Evolutionary conservation across 257 asterid species (phyloP), one percentile per base, ranked within the genome.

Genomic region (Misopates orontium): DNA sequence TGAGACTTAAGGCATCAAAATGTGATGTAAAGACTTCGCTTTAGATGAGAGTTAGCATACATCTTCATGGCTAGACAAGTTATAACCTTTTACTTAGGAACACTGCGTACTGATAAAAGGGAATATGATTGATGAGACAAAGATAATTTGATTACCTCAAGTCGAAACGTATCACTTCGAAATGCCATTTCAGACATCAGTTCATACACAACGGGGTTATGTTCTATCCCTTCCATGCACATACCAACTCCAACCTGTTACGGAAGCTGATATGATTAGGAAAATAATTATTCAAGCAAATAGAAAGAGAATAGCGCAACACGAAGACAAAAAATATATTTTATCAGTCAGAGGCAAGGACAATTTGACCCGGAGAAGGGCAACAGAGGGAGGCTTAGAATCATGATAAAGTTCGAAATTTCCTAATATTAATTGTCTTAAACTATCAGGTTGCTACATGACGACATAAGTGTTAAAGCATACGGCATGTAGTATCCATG

Each of bases 171-270:
- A 69, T 77, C 78, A 56, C 84, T 79, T 73, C 89, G 85, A 80
- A 87, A 90, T 48, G 97, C 96, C 99, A 90, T 93, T 82, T 93
- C 99, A 31, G 96, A 76, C 99, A 93, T 93, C 70, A 87, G 88
- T 83, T 93, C 99, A 56, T 80, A 93, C 16, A 87, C 99, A 32
- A 93, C 95, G 15, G 99, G 99, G 75, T 93, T 93, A 0, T 93
- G 96, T 75, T 93, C 99, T 55, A 86, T 90, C 74, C 99, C 99
- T 86, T 93, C 97, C 99, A 93, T 93, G 87, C 99, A 90, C 97
- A 90, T 86, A 56, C 97, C 97, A 40, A 90, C 99, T 62, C 99
- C 99, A 66, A 93, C 71, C 99, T 93, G 83, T 74, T 65, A 65
- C 45, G 71, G 18, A 73, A 71, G 70, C 52, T 67, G 69, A 83